Evolutionary conservation across 345 rosid species (phyloP), one percentile per base, ranked within the genome.

Genomic region (Turnera subulata): DNA sequence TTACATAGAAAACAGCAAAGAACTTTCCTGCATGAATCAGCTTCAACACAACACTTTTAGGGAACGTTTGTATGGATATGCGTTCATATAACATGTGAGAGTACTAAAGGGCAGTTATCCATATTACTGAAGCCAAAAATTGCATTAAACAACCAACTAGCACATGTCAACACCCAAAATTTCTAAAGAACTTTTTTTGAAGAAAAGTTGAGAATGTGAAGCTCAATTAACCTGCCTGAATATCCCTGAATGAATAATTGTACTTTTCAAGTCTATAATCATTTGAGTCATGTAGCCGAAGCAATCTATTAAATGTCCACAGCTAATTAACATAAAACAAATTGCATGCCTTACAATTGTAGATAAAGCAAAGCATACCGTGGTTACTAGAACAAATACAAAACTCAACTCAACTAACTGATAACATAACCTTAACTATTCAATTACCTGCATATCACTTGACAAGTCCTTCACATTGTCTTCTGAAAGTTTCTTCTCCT

Each of bases 401-500:
- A 29, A 3, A 29, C 8, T 29, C n/a, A 29, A 29, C 4, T 29
- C 35, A 29, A 3, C 4, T 29, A 8, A 8, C 35, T 8, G 8
- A 29, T 8, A 8, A 3, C 8, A 4, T 8, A 29, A 8, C 35
- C 8, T 32, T 22, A 49, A 56, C 50, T 40, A 50, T 59, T 22
- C 61, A 45, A 21, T 68, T 70, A 92, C 98, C 95, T 88, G 93
- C 72, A 92, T 70, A 74, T 86, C 98, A 67, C 79, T 72, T 46
- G 96, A 89, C 62, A 89, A 75, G 80, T 84, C 98, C 72, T 86
- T 92, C 74, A 80, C 86, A 58, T 89, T 92, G 83, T 92, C 98
- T 78, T 92, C 98, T 14, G 98, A 92, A 11, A 92, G 91, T 82
- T 92, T 89, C 73, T 89, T 92, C 65, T 92, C 97, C 98, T 92